Base-by-base conservation (phyloP, 2,329 filamentous ascomycete genomes). In the Monilinia polystroma region DNA sequence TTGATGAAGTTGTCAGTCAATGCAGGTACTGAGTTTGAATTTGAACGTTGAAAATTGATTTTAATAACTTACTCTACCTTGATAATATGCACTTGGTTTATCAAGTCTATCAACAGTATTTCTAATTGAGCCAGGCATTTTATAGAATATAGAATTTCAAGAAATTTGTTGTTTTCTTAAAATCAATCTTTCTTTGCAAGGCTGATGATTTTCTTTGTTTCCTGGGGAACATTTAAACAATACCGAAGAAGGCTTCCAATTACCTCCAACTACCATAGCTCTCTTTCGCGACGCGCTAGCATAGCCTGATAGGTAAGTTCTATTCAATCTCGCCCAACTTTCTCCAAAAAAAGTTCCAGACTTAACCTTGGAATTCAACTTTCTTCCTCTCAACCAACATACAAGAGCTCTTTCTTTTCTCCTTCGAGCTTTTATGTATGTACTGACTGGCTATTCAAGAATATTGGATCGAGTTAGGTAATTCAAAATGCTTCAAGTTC, bases 71-170 rank as follows among this genome's bases (percentile, higher is more conserved):
- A 96, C 94, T 81, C 91, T 91, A 80, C 85, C 89, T 70, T 87
- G 85, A 75, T 93, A 97, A 81, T 99, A 99, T 74, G 94, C 93
- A 78, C 94, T 98, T 23, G 95, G 94, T 79, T 89, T 90, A 80
- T 99, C 95, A 70, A 99, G 87, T 69, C 95, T 86, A 62, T 98
- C 94, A 70, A 98, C 91, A 8, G 95, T 98, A 77, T 84, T 88
- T 76, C 86, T 81, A 66, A 76, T 68, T 68, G 70, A 64, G 64
- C 67, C 73, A 63, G 75, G 73, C 76, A 77, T 77, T 58, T 35
- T 67, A 6, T 14, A 53, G 54, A 56, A 29, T 29, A 29, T 29
- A 3, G 29, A 52, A 43, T 43, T 53, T 35, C 32, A 1, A 35
- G 29, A 35, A 8, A 8, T 35, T 68, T 49, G 57, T 65, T 59